A percentile compares a stretch with the other conserved stretches of the same genome.
Evolutionary conservation across 768 basidiomycete genomes (phyloP).

Genomic region (Amanita pallidorosea): DNA sequence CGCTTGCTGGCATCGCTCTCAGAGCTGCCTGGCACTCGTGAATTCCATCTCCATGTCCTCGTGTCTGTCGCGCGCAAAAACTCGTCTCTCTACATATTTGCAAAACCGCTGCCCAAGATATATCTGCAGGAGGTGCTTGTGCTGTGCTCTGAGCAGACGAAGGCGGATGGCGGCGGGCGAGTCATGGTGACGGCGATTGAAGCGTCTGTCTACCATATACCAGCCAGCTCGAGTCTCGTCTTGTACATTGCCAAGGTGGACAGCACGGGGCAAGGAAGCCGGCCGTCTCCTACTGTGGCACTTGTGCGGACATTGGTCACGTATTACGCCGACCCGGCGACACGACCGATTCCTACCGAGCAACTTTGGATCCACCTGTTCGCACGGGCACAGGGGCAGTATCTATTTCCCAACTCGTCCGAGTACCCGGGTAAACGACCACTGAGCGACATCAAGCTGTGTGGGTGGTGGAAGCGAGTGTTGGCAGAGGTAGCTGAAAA

Average conservation of each 20-base stretch:
- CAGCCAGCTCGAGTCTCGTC: slow-evolving; percentile 56
- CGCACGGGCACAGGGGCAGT: slow-evolving; percentile 83
- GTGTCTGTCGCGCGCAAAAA: slow-evolving; percentile 59
- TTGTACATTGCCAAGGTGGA: slow-evolving; percentile 94
- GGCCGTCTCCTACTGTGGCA: slow-evolving; percentile 57
- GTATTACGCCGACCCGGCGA: slow-evolving; percentile 53
- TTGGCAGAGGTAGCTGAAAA: slow-evolving; percentile 45
- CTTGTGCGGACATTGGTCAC: slow-evolving; percentile 58
- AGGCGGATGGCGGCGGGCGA: slow-evolving; percentile 35
- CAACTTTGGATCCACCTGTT: slow-evolving; percentile 81
- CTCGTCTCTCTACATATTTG: slow-evolving; percentile 64
- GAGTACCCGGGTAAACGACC: slow-evolving; percentile 62
- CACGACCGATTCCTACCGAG: slow-evolving; percentile 44
- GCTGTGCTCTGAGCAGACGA: slow-evolving; percentile 55
- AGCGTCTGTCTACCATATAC: slow-evolving; percentile 63
- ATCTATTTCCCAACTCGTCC: slow-evolving; percentile 85
- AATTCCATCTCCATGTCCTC: slow-evolving; percentile 69
- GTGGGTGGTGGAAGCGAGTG: slow-evolving; percentile 88
- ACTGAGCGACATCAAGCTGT: slow-evolving; percentile 68
- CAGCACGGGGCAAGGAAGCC: slow-evolving; percentile 65
- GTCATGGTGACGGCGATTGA: slow-evolving; percentile 76
- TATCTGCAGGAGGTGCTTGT: slow-evolving; percentile 72
- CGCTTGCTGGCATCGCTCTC: slow-evolving; percentile 46
- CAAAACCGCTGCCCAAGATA: slow-evolving; percentile 50
- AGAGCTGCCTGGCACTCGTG: slow-evolving; percentile 52